Evolutionary conservation across 2,329 filamentous ascomycete genomes (phyloP), one percentile per base, ranked within the genome.

Genomic region (Claviceps pazoutovae): DNA sequence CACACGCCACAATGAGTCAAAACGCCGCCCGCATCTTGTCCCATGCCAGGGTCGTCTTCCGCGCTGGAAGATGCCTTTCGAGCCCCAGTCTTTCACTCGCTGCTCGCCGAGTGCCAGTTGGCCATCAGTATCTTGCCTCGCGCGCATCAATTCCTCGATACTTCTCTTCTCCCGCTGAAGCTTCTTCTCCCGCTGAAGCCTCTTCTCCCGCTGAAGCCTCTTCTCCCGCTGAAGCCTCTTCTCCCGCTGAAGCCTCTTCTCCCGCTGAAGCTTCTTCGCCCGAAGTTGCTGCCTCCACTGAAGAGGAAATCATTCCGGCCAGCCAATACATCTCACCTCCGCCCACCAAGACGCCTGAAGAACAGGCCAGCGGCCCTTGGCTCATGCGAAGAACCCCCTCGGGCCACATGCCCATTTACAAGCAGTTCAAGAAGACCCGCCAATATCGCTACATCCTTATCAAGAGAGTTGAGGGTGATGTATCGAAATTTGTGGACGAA

Each of bases 381-480:
- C 76, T 82, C 60, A 76, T 97, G 57, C 73, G 74, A 49, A 83
- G 88, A 55, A 91, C 88, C 3, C 70, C 74, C 1, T 83, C 79
- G 39, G 78, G 81, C 47, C 80, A 88, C 57, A 71, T 93, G 2
- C 82, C 88, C 23, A 78, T 97, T 45, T 98, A 97, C 70, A 73
- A 82, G 16, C 74, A 81, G 57, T 72, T 70, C 57, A 90, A 87
- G 71, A 13, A 88, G 88, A 50, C 87, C 88, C 14, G 93, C 9
- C 8, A 11, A 11, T 34, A 86, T 57, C 74, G 82, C 62, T 79
- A 82, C 60, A 69, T 91, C 5, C 68, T 80, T 52, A 70, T 98
- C 52, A 85, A 88, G 65, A 89, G 86, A 68, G 76, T 91, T 48
- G 81, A 88, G 53, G 93, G 93, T 16, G 78, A 95, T 64, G 62